These are phyloP conservation scores for Wallacemonas collosoma DNA, from an alignment of 208 protist genomes.

Conservation along the genomic window DNA sequence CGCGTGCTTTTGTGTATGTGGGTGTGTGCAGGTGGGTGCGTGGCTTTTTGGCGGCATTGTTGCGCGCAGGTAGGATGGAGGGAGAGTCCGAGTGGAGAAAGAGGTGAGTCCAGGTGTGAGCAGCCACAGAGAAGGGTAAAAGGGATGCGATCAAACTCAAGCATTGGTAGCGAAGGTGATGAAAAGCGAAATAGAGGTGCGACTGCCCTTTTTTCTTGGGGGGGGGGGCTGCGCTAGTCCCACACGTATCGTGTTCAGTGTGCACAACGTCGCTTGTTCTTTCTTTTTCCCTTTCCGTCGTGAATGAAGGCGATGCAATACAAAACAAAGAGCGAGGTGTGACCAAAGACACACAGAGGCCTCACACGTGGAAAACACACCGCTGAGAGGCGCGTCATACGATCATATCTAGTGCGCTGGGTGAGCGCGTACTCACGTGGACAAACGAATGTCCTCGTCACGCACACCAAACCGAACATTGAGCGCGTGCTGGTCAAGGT, in stretches of 20 bases:
- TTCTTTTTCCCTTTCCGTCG: not conserved
- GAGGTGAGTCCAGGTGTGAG: too few species aligned
- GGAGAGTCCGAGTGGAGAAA: too few species aligned
- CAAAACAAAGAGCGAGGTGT: not conserved
- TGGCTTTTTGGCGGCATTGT: not conserved
- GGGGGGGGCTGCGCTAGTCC: too few species aligned
- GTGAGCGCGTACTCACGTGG: not conserved
- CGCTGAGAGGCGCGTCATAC: not conserved
- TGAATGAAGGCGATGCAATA: not conserved
- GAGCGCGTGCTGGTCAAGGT: not conserved
- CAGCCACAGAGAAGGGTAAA: too few species aligned
- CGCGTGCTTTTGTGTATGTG: not conserved
- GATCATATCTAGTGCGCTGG: not conserved
- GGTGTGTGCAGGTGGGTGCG: not conserved
- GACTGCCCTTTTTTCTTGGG: too few species aligned
- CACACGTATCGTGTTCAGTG: too few species aligned
- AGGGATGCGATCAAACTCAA: too few species aligned
- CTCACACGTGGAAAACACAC: not conserved
- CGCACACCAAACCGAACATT: constrained; percentile 2
- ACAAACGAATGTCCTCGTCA: constrained; percentile 4
- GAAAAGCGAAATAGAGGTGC: too few species aligned
- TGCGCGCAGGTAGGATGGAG: too few species aligned
- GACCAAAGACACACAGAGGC: too few species aligned
- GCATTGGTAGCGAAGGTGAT: too few species aligned
- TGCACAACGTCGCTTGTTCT: not conserved